phyloP scores from a whole-genome alignment of 2,329 filamentous ascomycete genomes.

The Penicillium sp. region DNA sequence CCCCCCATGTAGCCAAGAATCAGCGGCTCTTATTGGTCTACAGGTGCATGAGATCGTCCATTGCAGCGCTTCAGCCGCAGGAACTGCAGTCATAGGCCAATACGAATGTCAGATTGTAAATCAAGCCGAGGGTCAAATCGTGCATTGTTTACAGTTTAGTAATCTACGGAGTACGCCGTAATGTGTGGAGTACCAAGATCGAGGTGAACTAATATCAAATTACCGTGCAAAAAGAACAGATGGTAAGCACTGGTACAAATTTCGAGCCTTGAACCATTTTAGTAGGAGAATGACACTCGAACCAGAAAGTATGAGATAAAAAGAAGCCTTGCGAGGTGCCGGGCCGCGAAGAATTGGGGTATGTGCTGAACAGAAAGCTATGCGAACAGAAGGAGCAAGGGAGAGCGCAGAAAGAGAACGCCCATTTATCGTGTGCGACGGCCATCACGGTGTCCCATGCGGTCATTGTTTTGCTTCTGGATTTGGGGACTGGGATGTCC shows the following conservation, averaged over 20 bases:
- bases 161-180: neutral
- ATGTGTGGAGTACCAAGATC: too few relatives aligned
- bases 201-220: neutral
- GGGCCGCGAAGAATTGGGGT: constrained; percentile 22
- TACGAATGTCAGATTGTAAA: neutral
- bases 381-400: constrained; percentile 16
- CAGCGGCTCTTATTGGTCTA: constrained; percentile 6
- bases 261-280: constrained; percentile 5
- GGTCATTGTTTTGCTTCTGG: constrained; percentile 28
- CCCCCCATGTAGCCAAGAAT: neutral
- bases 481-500: constrained; percentile 18
- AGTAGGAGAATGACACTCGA: constrained; percentile 2
- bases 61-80: constrained; percentile 3
- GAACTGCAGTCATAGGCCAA: neutral
- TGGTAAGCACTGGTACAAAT: constrained; percentile 7
- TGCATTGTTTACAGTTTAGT: neutral
- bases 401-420: neutral
- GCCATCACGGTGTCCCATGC: constrained; percentile 29
- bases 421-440: constrained; percentile 25
- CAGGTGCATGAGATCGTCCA: constrained; percentile 1
- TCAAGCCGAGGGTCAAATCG: neutral
- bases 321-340: constrained; percentile 13
- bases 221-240: constrained; percentile 6
- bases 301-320: constrained; percentile 7
- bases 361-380: constrained; percentile 28